A percentile compares a stretch with the other conserved stretches of the same genome.
Evolutionary conservation across 768 basidiomycete species (phyloP).

Genomic region (Tremella mesenterica): DNA sequence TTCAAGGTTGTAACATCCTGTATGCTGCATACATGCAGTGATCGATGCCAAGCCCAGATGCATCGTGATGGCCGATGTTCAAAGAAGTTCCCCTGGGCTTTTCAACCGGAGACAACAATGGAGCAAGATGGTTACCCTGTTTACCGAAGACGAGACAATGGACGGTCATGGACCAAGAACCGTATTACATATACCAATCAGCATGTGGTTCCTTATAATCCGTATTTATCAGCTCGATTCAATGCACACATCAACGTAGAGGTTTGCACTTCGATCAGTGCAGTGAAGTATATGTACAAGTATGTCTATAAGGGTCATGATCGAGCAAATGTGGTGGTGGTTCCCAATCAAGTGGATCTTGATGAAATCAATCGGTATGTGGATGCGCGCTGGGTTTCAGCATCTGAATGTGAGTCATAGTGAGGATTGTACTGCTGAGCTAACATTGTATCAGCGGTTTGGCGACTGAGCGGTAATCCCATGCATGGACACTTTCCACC

Average conservation of each 20-base stretch:
- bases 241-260: conserved; percentile 54
- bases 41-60: conserved; percentile 41
- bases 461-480: no score
- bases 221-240: conserved; percentile 44
- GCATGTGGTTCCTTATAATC: conserved; percentile 49
- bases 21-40: conserved; percentile 53
- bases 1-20: conserved; percentile 46
- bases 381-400: no score
- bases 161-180: conserved; percentile 26
- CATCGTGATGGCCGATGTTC: conserved; percentile 48
- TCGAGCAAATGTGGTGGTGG: no score
- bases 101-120: conserved; percentile 43
- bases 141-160: conserved; percentile 46
- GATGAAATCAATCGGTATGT: no score
- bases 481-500: no score
- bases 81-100: conserved; percentile 50
- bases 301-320: conserved; percentile 53
- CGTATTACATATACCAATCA: conserved; percentile 43
- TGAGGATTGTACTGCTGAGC: no score
- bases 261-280: conserved; percentile 44
- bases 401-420: no score
- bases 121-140: conserved; percentile 48
- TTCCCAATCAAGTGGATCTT: no score
- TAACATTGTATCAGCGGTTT: no score
- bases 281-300: conserved; percentile 51